A percentile compares a stretch with the other conserved stretches of the same genome.
Conservation (phyloP, 306 rosid species). For the Neltuma alba region DNA sequence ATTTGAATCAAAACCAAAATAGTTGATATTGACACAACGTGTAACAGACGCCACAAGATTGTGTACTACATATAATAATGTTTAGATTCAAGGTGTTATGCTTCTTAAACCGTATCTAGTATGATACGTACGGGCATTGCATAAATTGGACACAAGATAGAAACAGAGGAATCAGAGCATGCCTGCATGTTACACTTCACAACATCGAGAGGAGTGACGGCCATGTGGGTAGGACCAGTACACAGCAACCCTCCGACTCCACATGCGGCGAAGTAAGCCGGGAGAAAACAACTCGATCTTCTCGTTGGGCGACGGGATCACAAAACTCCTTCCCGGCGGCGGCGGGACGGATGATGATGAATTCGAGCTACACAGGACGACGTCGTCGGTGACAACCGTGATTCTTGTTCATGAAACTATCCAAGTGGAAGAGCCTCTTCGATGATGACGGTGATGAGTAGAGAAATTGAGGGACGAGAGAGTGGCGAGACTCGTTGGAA, state of each 20-base stretch:
- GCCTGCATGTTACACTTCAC: constrained; percentile 71
- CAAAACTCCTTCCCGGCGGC: constrained; percentile 4
- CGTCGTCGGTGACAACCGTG: not conserved
- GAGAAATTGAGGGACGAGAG: constrained; percentile 48
- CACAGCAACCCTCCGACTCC: constrained; percentile 39
- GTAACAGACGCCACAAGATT: too few species aligned
- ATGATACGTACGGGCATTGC: not conserved
- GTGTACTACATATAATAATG: not conserved
- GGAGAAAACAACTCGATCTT: constrained; percentile 50
- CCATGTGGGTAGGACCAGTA: constrained; percentile 51
- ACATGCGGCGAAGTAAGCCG: constrained; percentile 44
- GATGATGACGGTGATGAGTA: constrained; percentile 36
- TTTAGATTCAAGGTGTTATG: not conserved
- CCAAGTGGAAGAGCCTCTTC: constrained; percentile 5
- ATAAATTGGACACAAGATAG: not conserved
- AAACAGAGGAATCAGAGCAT: not conserved
- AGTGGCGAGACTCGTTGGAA: constrained; percentile 6
- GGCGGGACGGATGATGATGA: not conserved
- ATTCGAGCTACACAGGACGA: not conserved
- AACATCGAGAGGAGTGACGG: constrained; percentile 58
- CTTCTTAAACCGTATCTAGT: not conserved
- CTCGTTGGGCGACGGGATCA: constrained; percentile 50
- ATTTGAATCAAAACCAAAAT: not conserved
- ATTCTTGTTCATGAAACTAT: not conserved
- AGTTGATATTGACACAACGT: too few species aligned